Base-by-base conservation (phyloP, 2,329 filamentous ascomycete genomes). In the Endocalyx cinctus region DNA sequence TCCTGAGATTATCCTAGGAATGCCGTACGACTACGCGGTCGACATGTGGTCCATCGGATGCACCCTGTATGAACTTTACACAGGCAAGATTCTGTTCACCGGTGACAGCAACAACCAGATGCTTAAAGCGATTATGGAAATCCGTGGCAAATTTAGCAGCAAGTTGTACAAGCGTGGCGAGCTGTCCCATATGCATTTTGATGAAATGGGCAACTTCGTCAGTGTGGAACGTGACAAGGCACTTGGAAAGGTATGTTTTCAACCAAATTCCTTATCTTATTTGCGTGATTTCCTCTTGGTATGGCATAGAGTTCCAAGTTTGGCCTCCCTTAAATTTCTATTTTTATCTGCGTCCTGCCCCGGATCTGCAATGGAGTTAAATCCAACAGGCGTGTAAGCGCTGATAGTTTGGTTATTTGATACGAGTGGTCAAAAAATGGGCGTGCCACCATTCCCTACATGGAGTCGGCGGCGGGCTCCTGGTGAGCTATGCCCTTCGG, bases 31-130 rank as follows among this genome's bases (percentile, higher is more conserved):
- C 57, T 94, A 90, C 57, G 83, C 84, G 6, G 87, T 97, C 45
- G 92, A 98, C 59, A 86, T 95, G 71, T 98, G 92, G 92, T 94
- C 90, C 6, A 87, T 97, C 46, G 94, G 92, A 23, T 98, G 92
- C 63, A 98, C 92, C 1, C 71, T 97, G 18, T 98, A 94, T 60
- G 92, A 98, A 63, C 71, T 98, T 25, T 97, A 94, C 66, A 97
- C 92, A 1, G 92, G 92, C 53, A 95, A 96, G 60, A 97, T 98
- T 37, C 71, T 98, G 19, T 98, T 98, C 59, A 88, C 87, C 1
- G 92, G 92, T 38, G 79, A 86, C 45, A 92, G 87, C 64, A 98
- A 98, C 68, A 98, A 98, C 56, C 88, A 95, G 65, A 98, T 98
- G 92, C 77, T 98, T 39, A 85, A 87, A 43, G 82, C 84, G 14